Base-by-base conservation (phyloP, 495 filamentous ascomycete species). In the Aspergillus leporis region DNA sequence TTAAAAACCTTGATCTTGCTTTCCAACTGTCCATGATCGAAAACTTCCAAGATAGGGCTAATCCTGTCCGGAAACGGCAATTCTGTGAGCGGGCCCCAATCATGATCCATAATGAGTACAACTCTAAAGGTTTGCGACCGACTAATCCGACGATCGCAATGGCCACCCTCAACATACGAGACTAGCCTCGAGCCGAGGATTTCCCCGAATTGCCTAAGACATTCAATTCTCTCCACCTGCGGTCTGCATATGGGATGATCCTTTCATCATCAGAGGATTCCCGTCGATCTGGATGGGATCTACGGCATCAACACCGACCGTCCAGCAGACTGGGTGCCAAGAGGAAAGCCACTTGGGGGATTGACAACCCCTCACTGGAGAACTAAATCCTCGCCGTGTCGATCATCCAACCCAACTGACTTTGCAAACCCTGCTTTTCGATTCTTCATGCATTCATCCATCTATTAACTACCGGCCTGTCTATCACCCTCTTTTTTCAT, bases 361-460 rank as follows among this genome's bases (percentile, higher is more conserved):
- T 47, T 47, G 43, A 14, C 40, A 43, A 43, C 40, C 40, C 40
- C 40, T 43, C 40, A 43, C 40, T 43, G 40, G n/a, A 18, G 40
- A 43, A 43, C 40, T 43, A 43, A 9, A 41, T 21, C 16, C 43
- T 47, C 19, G 19, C 43, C 43, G 43, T 47, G 43, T 47, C 43
- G 43, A 47, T 47, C 43, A 21, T 47, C 13, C 43, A 23, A 23
- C 19, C 25, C 19, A 47, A 47, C 43, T 22, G 19, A 23, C 43
- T 6, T 4, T 5, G 19, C 19, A 47, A 47, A 47, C 43, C 43
- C 43, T 47, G 43, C 43, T 47, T 22, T 1, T 3, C n/a, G 18
- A 28, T 47, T 47, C 43, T 47, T 47, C 43, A 47, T 47, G 8
- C 38, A 41, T 16, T 18, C 16, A 41, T 41, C 14, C 12, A 41